Percentiles rank a stretch among this genome's conserved stretches.
Conservation (phyloP, 257 asterid species). For the Solanum gracilifrons region DNA sequence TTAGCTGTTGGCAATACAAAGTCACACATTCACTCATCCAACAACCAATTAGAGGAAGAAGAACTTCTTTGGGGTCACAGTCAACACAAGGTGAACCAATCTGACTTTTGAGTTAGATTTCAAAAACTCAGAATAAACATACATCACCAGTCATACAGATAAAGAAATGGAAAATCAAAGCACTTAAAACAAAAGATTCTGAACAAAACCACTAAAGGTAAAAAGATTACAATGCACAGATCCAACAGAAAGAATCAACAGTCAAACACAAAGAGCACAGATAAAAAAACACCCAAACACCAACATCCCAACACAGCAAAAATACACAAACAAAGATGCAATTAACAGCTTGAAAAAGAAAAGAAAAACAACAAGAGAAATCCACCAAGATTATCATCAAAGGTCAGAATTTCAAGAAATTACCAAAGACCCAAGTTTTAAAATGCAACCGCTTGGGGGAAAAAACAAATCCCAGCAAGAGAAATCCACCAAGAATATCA, state of each 20-base stretch:
- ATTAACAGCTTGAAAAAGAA: background rate
- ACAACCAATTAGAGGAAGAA: background rate
- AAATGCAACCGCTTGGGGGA: constrained; percentile 6
- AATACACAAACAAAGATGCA: background rate
- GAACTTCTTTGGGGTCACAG: background rate
- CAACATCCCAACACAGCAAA: background rate
- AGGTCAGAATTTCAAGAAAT: constrained; percentile 8
- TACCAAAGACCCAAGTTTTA: constrained; percentile 14
- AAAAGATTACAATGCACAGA: background rate
- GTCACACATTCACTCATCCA: background rate
- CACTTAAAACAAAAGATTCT: background rate
- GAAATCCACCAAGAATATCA: constrained; percentile 15
- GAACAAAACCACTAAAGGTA: background rate
- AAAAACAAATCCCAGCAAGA: constrained; percentile 5
- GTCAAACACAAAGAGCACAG: background rate
- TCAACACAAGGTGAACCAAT: background rate
- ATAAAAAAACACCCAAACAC: background rate
- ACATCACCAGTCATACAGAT: background rate
- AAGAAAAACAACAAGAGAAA: constrained; percentile 6
- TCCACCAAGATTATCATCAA: constrained; percentile 14
- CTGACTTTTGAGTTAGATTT: background rate
- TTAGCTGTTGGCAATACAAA: background rate
- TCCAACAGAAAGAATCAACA: background rate
- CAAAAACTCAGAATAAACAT: background rate
- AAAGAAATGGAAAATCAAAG: background rate